These are phyloP conservation scores for Fusarium sp. DNA, from an alignment of 2,329 filamentous ascomycete genomes.

Conservation along the genomic window DNA sequence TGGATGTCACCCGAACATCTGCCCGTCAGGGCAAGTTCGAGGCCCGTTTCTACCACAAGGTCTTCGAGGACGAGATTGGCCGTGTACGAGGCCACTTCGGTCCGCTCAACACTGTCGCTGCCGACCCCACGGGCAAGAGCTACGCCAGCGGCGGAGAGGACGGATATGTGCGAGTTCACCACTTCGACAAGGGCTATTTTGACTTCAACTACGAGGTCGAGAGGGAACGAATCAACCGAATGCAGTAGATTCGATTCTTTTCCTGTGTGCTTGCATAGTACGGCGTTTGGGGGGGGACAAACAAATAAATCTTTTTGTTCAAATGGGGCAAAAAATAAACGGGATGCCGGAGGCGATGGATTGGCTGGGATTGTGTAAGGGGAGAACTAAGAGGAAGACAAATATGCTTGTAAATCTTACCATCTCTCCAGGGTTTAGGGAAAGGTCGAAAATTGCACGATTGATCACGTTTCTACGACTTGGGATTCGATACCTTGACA, in stretches of 20 bases:
- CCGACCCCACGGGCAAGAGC: constrained; percentile 87
- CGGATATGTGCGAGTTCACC: constrained; percentile 96
- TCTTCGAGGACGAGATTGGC: constrained; percentile 98
- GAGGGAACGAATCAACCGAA: constrained; percentile 72
- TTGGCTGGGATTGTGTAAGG: constrained; percentile 27
- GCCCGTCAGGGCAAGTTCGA: constrained; percentile 99
- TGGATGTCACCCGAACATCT: constrained; percentile 96
- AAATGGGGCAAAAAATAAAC: constrained; percentile 43
- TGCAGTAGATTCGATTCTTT: constrained; percentile 50
- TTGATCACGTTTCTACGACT: constrained; percentile 40
- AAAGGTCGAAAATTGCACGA: constrained; percentile 43
- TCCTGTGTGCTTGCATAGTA: constrained; percentile 55
- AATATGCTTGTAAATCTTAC: constrained; percentile 46
- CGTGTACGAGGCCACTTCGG: constrained; percentile 97
- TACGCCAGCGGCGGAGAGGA: constrained; percentile 98
- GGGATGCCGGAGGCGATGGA: constrained; percentile 27
- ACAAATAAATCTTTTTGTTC: constrained; percentile 47
- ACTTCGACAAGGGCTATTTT: constrained; percentile 98
- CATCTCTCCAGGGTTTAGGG: constrained; percentile 44
- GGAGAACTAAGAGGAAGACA: constrained; percentile 33
- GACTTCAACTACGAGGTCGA: constrained; percentile 99
- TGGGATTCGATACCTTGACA: constrained; percentile 20
- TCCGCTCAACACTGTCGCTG: constrained; percentile 94
- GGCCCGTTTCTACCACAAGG: constrained; percentile 99
- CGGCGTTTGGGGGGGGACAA: constrained; percentile 50